These are phyloP conservation scores for Talaromyces marneffei DNA, from an alignment of 2,329 filamentous ascomycete species.

Conservation along the genomic window DNA sequence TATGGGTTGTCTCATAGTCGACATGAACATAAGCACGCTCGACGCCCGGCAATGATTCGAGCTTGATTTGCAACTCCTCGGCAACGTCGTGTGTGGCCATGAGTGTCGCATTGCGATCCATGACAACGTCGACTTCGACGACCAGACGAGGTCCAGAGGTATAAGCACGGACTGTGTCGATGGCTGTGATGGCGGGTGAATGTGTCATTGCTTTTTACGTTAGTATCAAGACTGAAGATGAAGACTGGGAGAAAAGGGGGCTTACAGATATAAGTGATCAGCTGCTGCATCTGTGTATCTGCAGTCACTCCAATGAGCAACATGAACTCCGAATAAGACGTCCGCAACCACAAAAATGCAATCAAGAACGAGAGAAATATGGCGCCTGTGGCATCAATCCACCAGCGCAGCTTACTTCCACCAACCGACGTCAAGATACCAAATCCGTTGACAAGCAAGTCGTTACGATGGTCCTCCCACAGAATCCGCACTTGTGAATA, in stretches of 20 bases:
- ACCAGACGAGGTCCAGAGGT: conserved; percentile 83
- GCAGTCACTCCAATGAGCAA: conserved; percentile 85
- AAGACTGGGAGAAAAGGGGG: conserved; percentile 5
- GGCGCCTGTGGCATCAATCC: conserved; percentile 90
- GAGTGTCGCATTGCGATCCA: conserved; percentile 69
- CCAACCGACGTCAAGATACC: conserved; percentile 88
- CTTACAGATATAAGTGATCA: conserved; percentile 87
- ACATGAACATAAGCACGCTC: conserved; percentile 95
- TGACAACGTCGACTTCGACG: conserved; percentile 93
- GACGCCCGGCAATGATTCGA: conserved; percentile 85
- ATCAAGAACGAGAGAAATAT: conserved; percentile 76
- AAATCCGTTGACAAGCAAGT: conserved; percentile 92
- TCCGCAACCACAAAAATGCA: conserved; percentile 72
- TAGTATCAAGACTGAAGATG: not conserved
- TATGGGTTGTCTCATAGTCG: conserved; percentile 93
- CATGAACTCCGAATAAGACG: conserved; percentile 83
- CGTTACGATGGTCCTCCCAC: conserved; percentile 96
- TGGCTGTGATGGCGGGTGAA: conserved; percentile 70
- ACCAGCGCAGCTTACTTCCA: conserved; percentile 83
- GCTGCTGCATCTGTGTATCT: conserved; percentile 76
- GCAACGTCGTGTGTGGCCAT: conserved; percentile 84
- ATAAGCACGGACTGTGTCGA: conserved; percentile 93
- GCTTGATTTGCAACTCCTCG: conserved; percentile 87
- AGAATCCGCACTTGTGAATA: conserved; percentile 89
- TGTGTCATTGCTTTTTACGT: conserved; percentile 65